Percentiles rank a stretch among this genome's conserved stretches.
These are phyloP conservation scores for Sarocladium brachiariae DNA, from an alignment of 2,329 filamentous ascomycete genomes.

Conservation along the genomic window DNA sequence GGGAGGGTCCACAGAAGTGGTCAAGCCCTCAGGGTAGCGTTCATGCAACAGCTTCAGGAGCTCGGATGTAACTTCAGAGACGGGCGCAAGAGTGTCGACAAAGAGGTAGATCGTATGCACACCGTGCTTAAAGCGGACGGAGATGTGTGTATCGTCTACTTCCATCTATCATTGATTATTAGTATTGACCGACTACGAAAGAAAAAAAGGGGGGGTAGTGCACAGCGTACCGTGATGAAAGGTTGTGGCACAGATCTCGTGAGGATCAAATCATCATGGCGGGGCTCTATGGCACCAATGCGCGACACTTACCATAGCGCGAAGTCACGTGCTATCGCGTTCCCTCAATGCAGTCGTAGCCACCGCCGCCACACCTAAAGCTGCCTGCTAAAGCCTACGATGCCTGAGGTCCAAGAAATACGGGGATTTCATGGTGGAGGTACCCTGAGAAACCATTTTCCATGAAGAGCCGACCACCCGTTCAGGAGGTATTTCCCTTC, in stretches of 20 bases:
- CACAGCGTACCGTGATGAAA: background rate
- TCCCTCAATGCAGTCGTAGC: slow-evolving; percentile 6
- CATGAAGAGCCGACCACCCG: background rate
- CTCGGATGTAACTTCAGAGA: slow-evolving; percentile 49
- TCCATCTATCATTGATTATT: slow-evolving; percentile 16
- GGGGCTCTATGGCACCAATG: background rate
- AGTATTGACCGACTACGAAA: background rate
- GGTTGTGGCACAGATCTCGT: background rate
- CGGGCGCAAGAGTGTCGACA: slow-evolving; percentile 49
- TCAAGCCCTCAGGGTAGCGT: slow-evolving; percentile 48
- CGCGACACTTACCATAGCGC: slow-evolving; percentile 14
- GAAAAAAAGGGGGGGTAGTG: background rate
- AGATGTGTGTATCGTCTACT: slow-evolving; percentile 46
- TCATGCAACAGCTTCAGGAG: slow-evolving; percentile 53
- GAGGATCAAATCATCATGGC: slow-evolving; percentile 1
- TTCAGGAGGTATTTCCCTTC: background rate
- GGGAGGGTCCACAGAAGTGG: slow-evolving; percentile 23
- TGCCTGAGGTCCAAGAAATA: slow-evolving; percentile 3
- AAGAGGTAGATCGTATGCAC: slow-evolving; percentile 65
- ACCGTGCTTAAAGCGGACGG: slow-evolving; percentile 66
- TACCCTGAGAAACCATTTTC: background rate
- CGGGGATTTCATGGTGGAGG: background rate
- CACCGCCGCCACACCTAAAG: background rate
- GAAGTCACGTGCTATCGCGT: slow-evolving; percentile 25
- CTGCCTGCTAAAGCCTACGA: background rate